Base-by-base conservation (phyloP, 2,329 filamentous ascomycete species). In the Penicillium sp. region DNA sequence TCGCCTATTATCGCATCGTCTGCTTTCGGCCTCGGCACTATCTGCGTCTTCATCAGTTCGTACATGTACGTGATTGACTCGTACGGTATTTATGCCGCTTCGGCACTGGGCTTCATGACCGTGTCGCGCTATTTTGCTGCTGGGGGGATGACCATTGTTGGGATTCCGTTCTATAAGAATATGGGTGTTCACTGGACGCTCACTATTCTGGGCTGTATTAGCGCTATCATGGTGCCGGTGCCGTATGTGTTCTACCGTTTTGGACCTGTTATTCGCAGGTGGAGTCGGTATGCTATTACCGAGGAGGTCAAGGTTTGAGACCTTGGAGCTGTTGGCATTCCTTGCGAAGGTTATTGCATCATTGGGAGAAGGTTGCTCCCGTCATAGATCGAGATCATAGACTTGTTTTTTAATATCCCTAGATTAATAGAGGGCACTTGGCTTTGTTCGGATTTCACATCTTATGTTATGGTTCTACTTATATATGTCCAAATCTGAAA, bases 31-130 rank as follows among this genome's bases (percentile, higher is more conserved):
- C 75, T 74, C 53, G 77, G 76, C 1, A 71, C 76, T 27, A 70
- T 77, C 8, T 72, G 71, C 41, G 68, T 80, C 9, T 80, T 79
- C 62, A 75, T 79, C 52, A 72, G 69, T 45, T 73, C 68, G 35
- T 80, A 80, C 47, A 75, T 79, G 68, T 83, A 83, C 58, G 76
- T 83, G 45, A 81, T 82, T 49, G 79, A 82, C 55, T 72, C 71
- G 8, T 83, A 82, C 56, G 76, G 77, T 38, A 71, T 71, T 6
- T 80, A 79, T 53, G 73, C 78, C 0, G 79, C 77, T 1, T 73
- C 68, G 3, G 78, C 76, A 0, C 62, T 80, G 24, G 72, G 73
- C 0, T 66, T 73, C 40, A 64, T 74, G 35, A 74, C 74, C 0
- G 62, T 76, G 4, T 68, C 67, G 1, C 66, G 75, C 3, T 76